Base-by-base conservation (phyloP, 2,329 filamentous ascomycete species). In the Uncinocarpus reesii region DNA sequence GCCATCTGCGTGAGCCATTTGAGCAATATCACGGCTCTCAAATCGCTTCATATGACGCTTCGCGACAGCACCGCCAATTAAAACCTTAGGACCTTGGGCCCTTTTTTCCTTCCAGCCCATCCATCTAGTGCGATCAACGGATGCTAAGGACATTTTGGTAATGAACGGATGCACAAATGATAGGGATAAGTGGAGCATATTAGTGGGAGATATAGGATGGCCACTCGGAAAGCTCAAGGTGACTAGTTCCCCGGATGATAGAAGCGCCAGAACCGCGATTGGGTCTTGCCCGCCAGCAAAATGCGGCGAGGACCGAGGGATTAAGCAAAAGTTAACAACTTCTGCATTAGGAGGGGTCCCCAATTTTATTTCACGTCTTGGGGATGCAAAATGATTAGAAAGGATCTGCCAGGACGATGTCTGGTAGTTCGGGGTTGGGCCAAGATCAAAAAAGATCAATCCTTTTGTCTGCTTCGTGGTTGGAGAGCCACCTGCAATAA, bases 151-250 rank as follows among this genome's bases (percentile, higher is more conserved):
- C 44, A 85, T 73, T 43, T 81, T 80, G 47, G 79, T 84, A 50
- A 92, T 79, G 61, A 94, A 96, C 0, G 92, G 92, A 60, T 95
- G 88, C 5, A 95, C 83, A 53, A 95, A 85, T 1, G 84, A 84
- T 38, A 95, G 69, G 2, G 85, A 95, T 0, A 89, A 78, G 59
- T 94, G 90, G 4, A 98, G 75, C 66, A 95, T 86, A 59, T 95
- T 95, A 3, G 89, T 95, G 1, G 92, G 88, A 23, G 82, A 85
- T 48, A 96, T 93, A 1, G 87, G 84, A 64, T 89, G 85, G 23
- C 92, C 92, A 41, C 83, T 92, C 0, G 92, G 92, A 61, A 96
- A 96, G 58, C 83, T 94, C 62, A 96, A 70, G 0, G 90, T 94
- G 44, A 93, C 75, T 23, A 96, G 68, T 66, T 96, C 90, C 18